phyloP scores from a whole-genome alignment of 2,329 filamentous ascomycete species.

The Leptographium wingfieldii region DNA sequence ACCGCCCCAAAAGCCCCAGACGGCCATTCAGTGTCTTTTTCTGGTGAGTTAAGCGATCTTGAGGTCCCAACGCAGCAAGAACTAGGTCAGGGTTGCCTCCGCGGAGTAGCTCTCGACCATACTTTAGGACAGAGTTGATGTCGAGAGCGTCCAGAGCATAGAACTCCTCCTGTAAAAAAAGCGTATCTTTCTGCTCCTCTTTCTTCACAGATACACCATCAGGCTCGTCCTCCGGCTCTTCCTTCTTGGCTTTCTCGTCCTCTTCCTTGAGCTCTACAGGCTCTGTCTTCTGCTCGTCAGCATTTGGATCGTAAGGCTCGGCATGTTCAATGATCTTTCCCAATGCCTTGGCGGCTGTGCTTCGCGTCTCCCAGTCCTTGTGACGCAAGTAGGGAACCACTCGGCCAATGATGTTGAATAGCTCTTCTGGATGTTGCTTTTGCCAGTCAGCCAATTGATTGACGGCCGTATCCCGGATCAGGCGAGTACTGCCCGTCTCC shows the following conservation, averaged over 20 bases:
- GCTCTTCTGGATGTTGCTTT: conserved; percentile 92
- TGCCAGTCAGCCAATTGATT: conserved; percentile 96
- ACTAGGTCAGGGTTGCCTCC: conserved; percentile 80
- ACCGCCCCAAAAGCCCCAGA: conserved; percentile 73
- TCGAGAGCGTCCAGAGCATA: conserved; percentile 66
- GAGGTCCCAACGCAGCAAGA: conserved; percentile 68
- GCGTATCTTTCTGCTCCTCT: conserved; percentile 43
- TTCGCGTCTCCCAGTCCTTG: conserved; percentile 94
- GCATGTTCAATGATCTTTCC: conserved; percentile 90
- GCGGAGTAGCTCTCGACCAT: conserved; percentile 72
- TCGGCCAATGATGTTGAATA: conserved; percentile 86
- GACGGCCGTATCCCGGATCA: conserved; percentile 94
- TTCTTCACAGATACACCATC: conserved; percentile 34
- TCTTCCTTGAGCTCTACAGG: conserved; percentile 29
- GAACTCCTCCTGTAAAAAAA: conserved; percentile 42
- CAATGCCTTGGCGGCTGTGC: conserved; percentile 84
- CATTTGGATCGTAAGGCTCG: conserved; percentile 77
- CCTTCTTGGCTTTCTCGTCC: conserved; percentile 2
- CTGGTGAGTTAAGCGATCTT: conserved; percentile 68
- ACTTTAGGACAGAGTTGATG: conserved; percentile 64
- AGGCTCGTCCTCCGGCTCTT: conserved; percentile 9
- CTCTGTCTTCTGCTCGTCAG: conserved; percentile 47
- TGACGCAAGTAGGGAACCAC: conserved; percentile 93
- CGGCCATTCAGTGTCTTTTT: conserved; percentile 78
- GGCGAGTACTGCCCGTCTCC: conserved; percentile 89